Evolutionary conservation across 495 filamentous ascomycete species (phyloP), one percentile per base, ranked within the genome.

Genomic region (Thermothielavioides terrestris): DNA sequence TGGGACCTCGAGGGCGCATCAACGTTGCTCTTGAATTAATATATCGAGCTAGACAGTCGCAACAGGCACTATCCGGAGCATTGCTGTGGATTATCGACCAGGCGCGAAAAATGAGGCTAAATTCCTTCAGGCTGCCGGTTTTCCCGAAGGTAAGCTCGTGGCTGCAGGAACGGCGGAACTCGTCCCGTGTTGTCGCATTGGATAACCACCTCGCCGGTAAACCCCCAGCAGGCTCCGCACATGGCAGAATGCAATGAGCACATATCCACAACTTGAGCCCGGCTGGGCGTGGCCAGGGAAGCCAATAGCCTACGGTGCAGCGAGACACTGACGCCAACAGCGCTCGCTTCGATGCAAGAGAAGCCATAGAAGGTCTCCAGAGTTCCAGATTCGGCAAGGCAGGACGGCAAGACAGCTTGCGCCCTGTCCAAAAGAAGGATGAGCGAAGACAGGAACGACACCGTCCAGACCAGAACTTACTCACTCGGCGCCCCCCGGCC

Each of bases 81-180:
- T 55, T 58, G 44, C 32, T 38, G 11, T 42, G 38, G 32, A 49
- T 49, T 42, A 43, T 27, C 26, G 42, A 21, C n/a, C n/a, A n/a
- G n/a, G n/a, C n/a, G 20, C 28, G 41, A 43, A 36, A 30, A 55
- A 54, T 36, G 60, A 65, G 62, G 57, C 62, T 65, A 65, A 65
- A 65, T 65, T 32, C 28, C n/a, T n/a, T n/a, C 49, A 46, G 60
- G 52, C 42, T 61, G 57, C 60, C 57, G 60, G 50, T 54, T 65
- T 61, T 65, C 53, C 62, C 62, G 60, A 63, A 23, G 9, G 18
- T 40, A 21, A 34, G 5, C 28, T 23, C 2, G 6, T 26, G 32
- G 35, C 45, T 58, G 54, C 52, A 64, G 52, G 57, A 56, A 58
- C 57, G 55, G 56, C 44, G 32, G 41, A 42, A 47, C 25, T 52